Evolutionary conservation across 257 asterid genomes (phyloP).

Genomic region (Primulina eburnea): DNA sequence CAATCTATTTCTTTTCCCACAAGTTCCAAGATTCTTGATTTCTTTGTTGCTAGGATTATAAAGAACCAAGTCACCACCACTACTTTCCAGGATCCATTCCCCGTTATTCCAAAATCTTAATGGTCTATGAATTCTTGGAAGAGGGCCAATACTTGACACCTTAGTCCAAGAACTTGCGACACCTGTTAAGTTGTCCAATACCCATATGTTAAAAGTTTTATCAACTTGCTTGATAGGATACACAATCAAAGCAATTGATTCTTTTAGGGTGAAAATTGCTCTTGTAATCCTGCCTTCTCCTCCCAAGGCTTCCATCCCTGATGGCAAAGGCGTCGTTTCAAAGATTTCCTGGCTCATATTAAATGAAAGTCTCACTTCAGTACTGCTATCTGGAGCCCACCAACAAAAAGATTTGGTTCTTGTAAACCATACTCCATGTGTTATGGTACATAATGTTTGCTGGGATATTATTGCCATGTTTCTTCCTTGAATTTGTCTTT

Average conservation of each 20-base stretch:
- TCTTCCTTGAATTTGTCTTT: constrained; percentile 39
- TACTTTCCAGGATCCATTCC: constrained; percentile 40
- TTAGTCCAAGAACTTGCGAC: constrained; percentile 31
- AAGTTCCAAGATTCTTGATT: constrained; percentile 36
- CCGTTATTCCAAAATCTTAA: constrained; percentile 43
- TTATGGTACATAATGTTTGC: constrained; percentile 48
- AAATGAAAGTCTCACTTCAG: constrained; percentile 49
- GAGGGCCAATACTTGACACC: constrained; percentile 42
- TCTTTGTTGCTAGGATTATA: constrained; percentile 22
- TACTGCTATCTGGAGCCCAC: constrained; percentile 53
- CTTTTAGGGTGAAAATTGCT: constrained; percentile 40
- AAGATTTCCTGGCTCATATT: constrained; percentile 35
- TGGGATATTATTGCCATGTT: constrained; percentile 30
- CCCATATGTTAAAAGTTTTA: constrained; percentile 48
- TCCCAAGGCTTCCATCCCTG: constrained; percentile 32
- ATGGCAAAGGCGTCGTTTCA: constrained; percentile 42
- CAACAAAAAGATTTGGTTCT: constrained; percentile 48
- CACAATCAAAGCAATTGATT: constrained; percentile 45
- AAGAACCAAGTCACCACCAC: constrained; percentile 37
- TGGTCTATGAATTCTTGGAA: constrained; percentile 49
- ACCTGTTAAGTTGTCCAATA: constrained; percentile 31
- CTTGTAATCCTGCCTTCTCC: constrained; percentile 45
- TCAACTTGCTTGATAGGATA: constrained; percentile 34
- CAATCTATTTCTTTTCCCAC: constrained; percentile 57
- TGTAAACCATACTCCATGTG: constrained; percentile 56